Evolutionary conservation across 2,329 filamentous ascomycete genomes (phyloP).

Genomic region (Ampelomyces quisqualis): DNA sequence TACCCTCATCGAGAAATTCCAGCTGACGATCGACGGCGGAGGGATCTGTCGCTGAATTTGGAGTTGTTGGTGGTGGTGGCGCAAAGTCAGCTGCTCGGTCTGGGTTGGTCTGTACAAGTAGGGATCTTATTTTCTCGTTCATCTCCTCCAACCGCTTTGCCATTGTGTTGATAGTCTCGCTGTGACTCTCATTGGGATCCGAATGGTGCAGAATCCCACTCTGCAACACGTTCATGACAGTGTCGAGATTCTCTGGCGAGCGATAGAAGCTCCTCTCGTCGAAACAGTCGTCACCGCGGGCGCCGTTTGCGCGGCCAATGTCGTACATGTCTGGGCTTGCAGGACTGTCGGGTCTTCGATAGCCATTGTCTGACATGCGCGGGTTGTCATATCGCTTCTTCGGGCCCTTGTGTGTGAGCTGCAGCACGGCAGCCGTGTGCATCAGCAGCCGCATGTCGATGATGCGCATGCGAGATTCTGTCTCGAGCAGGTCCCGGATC

Average conservation of each 20-base stretch:
- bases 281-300: slow-evolving; percentile 64
- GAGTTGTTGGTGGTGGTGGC: slow-evolving; percentile 22
- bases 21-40: slow-evolving; percentile 60
- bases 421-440: slow-evolving; percentile 89
- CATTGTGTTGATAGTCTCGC: slow-evolving; percentile 60
- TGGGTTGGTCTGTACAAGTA: slow-evolving; percentile 66
- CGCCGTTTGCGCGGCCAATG: slow-evolving; percentile 54
- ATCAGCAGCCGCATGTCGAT: slow-evolving; percentile 75
- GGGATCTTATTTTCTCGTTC: slow-evolving; percentile 65
- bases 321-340: slow-evolving; percentile 74
- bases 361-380: slow-evolving; percentile 36
- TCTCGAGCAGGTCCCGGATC: slow-evolving; percentile 72
- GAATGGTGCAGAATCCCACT: slow-evolving; percentile 38
- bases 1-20: slow-evolving; percentile 68
- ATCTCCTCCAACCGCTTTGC: slow-evolving; percentile 67
- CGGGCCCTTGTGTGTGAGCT: slow-evolving; percentile 81
- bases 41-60: slow-evolving; percentile 13
- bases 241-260: slow-evolving; percentile 65
- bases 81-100: slow-evolving; percentile 40
- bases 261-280: slow-evolving; percentile 76
- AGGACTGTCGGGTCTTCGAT: slow-evolving; percentile 66
- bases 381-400: slow-evolving; percentile 57
- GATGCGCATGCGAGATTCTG: slow-evolving; percentile 74
- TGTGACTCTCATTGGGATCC: slow-evolving; percentile 33
- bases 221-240: slow-evolving; percentile 41